Evolutionary conservation across 352 stramenopile species (phyloP).

Genomic region (Pythium phragmiticola): DNA sequence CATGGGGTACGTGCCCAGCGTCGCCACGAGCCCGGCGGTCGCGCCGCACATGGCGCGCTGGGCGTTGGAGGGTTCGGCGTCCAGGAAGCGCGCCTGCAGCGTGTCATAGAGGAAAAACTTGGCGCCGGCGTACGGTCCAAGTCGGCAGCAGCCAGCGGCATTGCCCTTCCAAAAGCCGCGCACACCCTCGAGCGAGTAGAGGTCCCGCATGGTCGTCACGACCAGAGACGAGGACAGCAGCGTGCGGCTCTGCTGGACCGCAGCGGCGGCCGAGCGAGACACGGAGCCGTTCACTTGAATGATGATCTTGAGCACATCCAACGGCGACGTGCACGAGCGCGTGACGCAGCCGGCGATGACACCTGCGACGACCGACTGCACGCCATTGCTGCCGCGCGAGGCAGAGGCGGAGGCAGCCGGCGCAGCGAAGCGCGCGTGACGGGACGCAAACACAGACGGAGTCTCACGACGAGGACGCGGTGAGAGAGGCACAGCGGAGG

Average conservation of each 20-base stretch:
- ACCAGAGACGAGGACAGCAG: constrained; percentile 31
- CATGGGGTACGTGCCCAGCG: constrained; percentile 74
- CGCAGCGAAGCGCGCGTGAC: constrained; percentile 13
- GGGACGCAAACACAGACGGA: constrained; percentile 13
- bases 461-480: constrained; percentile 13
- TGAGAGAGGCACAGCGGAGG: constrained; percentile 3
- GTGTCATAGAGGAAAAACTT: constrained; percentile 84
- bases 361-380: constrained; percentile 69
- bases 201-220: constrained; percentile 41
- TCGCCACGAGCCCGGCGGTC: constrained; percentile 62
- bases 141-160: constrained; percentile 67
- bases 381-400: constrained; percentile 27
- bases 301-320: constrained; percentile 85
- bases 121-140: constrained; percentile 72
- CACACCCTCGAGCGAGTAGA: constrained; percentile 66
- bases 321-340: constrained; percentile 73
- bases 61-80: constrained; percentile 36
- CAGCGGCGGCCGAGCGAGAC: constrained; percentile 28
- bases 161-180: constrained; percentile 83
- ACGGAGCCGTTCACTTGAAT: constrained; percentile 69
- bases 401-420: constrained; percentile 5
- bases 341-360: constrained; percentile 80
- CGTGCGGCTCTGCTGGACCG: constrained; percentile 20
- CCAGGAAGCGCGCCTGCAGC: constrained; percentile 52
- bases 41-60: constrained; percentile 62